These are phyloP conservation scores for Trichoderma atrobrunneum DNA, from an alignment of 2,329 filamentous ascomycete species.

Conservation along the genomic window DNA sequence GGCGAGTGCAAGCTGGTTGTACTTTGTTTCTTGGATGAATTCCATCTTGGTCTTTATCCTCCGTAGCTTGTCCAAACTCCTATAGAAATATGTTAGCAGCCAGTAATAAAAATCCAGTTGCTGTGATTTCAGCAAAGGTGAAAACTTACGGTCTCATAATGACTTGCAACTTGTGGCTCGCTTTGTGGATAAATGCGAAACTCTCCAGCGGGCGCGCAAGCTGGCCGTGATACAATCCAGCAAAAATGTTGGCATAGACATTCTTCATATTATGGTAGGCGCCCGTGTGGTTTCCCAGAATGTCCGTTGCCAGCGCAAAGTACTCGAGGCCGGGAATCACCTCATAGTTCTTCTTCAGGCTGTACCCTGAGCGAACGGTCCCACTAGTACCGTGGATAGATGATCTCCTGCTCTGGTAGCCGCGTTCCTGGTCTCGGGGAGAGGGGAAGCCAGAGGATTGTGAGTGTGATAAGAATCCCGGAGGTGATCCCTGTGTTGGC, in stretches of 20 bases:
- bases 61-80: constrained; percentile 49
- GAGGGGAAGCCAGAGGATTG: constrained; percentile 52
- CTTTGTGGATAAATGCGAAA: constrained; percentile 59
- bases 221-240: constrained; percentile 86
- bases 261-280: constrained; percentile 77
- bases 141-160: constrained; percentile 70
- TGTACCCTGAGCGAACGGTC: constrained; percentile 29
- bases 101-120: not conserved
- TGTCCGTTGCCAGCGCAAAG: constrained; percentile 81
- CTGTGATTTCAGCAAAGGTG: not conserved
- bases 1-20: constrained; percentile 67
- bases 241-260: constrained; percentile 80
- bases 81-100: constrained; percentile 25
- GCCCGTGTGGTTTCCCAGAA: constrained; percentile 76
- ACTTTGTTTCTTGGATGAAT: constrained; percentile 42
- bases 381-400: constrained; percentile 46
- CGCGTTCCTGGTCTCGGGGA: constrained; percentile 50
- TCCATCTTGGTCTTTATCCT: constrained; percentile 38
- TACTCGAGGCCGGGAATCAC: constrained; percentile 87
- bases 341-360: constrained; percentile 65
- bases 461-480: constrained; percentile 42
- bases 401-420: constrained; percentile 46
- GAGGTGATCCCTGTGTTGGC: constrained; percentile 56
- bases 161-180: constrained; percentile 60
- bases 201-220: constrained; percentile 84